These are phyloP conservation scores for Reutealis trisperma DNA, from an alignment of 345 rosid genomes.

Conservation along the genomic window DNA sequence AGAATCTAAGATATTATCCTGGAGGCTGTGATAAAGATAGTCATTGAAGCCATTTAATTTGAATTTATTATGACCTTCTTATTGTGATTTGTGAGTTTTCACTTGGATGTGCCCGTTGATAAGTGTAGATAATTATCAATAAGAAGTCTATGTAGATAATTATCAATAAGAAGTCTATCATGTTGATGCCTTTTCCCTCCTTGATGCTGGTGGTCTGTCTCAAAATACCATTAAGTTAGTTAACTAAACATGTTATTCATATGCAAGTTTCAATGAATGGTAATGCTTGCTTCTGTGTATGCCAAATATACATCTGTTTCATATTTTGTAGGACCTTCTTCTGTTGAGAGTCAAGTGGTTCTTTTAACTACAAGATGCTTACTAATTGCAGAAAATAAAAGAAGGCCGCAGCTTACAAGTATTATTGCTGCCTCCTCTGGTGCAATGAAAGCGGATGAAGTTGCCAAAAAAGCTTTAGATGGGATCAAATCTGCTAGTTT, in stretches of 20 bases:
- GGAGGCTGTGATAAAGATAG: neutral
- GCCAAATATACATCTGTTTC: neutral
- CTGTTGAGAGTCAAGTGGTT: neutral
- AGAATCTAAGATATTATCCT: neutral
- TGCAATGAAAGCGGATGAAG: slow-evolving; percentile 76
- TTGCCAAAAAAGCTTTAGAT: slow-evolving; percentile 65
- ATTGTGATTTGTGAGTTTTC: neutral
- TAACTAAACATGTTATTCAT: neutral
- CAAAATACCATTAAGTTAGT: neutral
- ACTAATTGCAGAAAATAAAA: slow-evolving; percentile 58
- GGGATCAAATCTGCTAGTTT: slow-evolving; percentile 75
- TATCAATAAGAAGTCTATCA: too few relatives aligned
- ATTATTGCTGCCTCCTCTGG: slow-evolving; percentile 59
- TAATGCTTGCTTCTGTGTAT: neutral
- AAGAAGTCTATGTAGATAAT: too few relatives aligned
- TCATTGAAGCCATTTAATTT: neutral
- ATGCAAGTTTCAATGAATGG: neutral
- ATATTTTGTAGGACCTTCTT: neutral
- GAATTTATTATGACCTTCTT: neutral
- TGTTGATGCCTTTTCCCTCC: neutral
- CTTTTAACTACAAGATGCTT: neutral
- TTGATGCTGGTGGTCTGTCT: neutral
- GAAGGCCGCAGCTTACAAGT: slow-evolving; percentile 60
- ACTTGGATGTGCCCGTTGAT: neutral
- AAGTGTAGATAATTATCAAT: too few relatives aligned